Evolutionary conservation across 805 yeast genomes (phyloP).

Genomic region (Kluyveromyces lactis): DNA sequence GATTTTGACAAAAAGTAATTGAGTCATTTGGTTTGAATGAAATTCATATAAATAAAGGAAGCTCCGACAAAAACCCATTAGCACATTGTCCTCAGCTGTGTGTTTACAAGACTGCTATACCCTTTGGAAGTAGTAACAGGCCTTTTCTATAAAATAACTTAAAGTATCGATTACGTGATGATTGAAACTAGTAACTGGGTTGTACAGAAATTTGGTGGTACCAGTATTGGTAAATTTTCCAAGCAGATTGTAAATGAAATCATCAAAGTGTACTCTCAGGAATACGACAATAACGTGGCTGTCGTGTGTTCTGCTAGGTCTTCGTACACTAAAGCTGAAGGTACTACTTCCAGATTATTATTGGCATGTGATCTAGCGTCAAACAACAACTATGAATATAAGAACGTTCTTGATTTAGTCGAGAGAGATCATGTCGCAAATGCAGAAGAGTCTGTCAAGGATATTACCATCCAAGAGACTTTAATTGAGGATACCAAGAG

Average conservation of each 20-base stretch:
- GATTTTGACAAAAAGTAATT: too few species aligned
- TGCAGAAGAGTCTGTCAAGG: slow-evolving; percentile 47
- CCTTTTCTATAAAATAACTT: too few species aligned
- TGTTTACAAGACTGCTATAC: too few species aligned
- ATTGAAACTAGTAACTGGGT: slow-evolving; percentile 42
- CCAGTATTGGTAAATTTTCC: slow-evolving; percentile 93
- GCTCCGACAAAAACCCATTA: too few species aligned
- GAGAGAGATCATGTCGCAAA: slow-evolving; percentile 72
- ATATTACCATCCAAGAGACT: slow-evolving; percentile 37
- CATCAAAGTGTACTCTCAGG: slow-evolving; percentile 50
- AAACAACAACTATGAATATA: slow-evolving; percentile 45
- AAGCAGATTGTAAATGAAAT: slow-evolving; percentile 77
- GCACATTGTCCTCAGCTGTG: too few species aligned
- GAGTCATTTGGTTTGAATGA: too few species aligned
- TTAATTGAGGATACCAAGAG: slow-evolving; percentile 50
- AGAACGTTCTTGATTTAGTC: slow-evolving; percentile 52
- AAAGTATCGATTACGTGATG: slow-evolving; percentile 3
- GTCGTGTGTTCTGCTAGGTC: slow-evolving; percentile 96
- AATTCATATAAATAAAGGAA: too few species aligned
- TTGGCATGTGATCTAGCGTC: slow-evolving; percentile 76
- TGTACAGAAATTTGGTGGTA: slow-evolving; percentile 95
- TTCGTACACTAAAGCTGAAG: slow-evolving; percentile 83
- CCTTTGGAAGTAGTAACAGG: too few species aligned
- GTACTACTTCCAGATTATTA: slow-evolving; percentile 84
- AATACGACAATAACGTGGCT: slow-evolving; percentile 55